Base-by-base conservation (phyloP, 495 filamentous ascomycete species). In the Glarea lozoyensis region DNA sequence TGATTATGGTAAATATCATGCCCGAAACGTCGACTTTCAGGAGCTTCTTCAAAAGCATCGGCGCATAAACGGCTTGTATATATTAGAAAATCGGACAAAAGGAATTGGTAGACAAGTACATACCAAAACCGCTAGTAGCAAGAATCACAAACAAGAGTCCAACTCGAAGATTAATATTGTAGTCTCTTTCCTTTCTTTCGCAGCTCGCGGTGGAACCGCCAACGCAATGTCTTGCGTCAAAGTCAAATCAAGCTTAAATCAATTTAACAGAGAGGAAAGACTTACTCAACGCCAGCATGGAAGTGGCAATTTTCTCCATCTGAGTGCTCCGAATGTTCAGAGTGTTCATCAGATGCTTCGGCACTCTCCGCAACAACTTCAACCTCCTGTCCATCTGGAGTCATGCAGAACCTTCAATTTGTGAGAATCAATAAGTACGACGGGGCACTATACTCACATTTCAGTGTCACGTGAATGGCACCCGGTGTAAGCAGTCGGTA, bases 241-340 rank as follows among this genome's bases (percentile, higher is more conserved):
- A 29, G 9, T 1, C 12, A 0, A 12, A 3, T 19, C 5, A 11
- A 22, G 36, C 11, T 30, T n/a, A 13, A 10, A 6, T 23, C 15
- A 16, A 24, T 23, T 17, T 23, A 55, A 54, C 12, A 21, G 19
- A 13, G 3, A n/a, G 5, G 11, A 1, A 23, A 22, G 2, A 38
- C 35, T 45, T 60, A 78, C 73, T 81, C 76, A 15, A 82, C 69
- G 4, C 76, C 78, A n/a, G 76, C 76, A 46, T 84, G 76, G 56
- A 78, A 81, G 49, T 82, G 78, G 49, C 76, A 82, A 38, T 69
- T 68, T 41, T 52, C 47, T 3, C 46, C 52, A 15, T 31, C 44
- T 29, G 7, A 29, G 7, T 29, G 25, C n/a, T n/a, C 25, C 25
- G 7, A n/a, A 29, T 7, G 25, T n/a, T 29, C n/a, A n/a, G 7